Conservation (phyloP, 148 eudicot genomes). For the Silene conica region DNA sequence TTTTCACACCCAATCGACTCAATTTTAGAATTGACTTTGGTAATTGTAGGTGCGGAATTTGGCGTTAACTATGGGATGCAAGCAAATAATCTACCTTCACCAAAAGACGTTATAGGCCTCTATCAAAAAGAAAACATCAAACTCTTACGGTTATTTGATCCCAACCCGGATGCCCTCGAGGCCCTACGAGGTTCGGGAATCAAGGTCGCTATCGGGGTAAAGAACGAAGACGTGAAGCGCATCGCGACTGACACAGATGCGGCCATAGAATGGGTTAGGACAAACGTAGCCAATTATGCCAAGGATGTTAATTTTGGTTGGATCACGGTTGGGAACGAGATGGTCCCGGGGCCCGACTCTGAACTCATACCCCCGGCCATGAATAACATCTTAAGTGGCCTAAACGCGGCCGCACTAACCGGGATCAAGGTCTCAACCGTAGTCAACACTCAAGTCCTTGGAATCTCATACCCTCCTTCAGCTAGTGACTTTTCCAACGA, state of each 20-base stretch:
- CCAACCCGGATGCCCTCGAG: conserved; percentile 5
- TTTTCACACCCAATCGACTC: too few species aligned
- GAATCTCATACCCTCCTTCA: conserved; percentile 21
- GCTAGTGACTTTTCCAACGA: conserved; percentile 9
- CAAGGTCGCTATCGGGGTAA: conserved; percentile 13
- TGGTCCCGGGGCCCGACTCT: conserved; percentile 18
- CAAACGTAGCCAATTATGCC: conserved; percentile 12
- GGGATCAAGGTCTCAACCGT: conserved; percentile 19
- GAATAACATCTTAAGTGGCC: conserved; percentile 9
- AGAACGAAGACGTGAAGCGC: conserved; percentile 5
- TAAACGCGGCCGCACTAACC: not conserved
- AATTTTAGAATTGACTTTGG: too few species aligned
- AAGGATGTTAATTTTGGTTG: conserved; percentile 14
- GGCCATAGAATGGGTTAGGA: conserved; percentile 20
- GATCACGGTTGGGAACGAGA: conserved; percentile 27
- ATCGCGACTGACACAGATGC: not conserved
- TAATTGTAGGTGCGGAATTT: conserved; percentile 19
- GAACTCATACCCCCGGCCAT: conserved; percentile 17
- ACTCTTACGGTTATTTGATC: conserved; percentile 16
- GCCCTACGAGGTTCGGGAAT: conserved; percentile 20
- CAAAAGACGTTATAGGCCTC: conserved; percentile 10
- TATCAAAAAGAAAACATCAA: conserved; percentile 7
- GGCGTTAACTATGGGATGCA: conserved; percentile 25
- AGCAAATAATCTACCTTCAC: conserved; percentile 27
- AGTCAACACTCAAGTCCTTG: not conserved